Conservation (phyloP, 331 rosid species). For the Telfairia occidentalis region DNA sequence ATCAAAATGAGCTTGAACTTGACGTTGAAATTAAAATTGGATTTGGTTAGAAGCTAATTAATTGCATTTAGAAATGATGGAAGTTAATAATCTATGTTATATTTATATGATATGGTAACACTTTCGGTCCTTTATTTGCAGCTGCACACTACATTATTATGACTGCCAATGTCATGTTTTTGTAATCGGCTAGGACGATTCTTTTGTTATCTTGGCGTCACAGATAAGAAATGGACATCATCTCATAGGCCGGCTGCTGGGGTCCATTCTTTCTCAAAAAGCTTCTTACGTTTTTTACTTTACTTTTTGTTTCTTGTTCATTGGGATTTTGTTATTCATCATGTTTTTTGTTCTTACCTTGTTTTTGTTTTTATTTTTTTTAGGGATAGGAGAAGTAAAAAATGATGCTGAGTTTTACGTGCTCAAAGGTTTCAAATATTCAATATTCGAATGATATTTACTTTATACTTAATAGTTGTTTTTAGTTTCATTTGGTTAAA, state of each 20-base stretch:
- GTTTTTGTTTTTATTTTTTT: neutral
- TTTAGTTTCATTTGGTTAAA: neutral
- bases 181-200: slow-evolving; percentile 9
- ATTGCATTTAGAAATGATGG: slow-evolving; percentile 8
- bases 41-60: slow-evolving; percentile 6
- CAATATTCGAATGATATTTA: neutral
- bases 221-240: slow-evolving; percentile 51
- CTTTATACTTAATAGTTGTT: neutral
- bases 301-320: neutral
- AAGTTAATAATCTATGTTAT: neutral
- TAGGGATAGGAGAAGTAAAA: neutral
- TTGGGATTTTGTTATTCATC: neutral
- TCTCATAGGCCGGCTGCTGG: slow-evolving; percentile 75
- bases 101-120: slow-evolving; percentile 4
- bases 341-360: neutral
- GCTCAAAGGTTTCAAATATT: neutral
- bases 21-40: slow-evolving; percentile 3
- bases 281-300: neutral
- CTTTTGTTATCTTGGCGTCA: slow-evolving; percentile 69
- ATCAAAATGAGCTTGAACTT: slow-evolving; percentile 9
- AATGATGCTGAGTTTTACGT: neutral
- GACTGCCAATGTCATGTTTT: slow-evolving; percentile 18
- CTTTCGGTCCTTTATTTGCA: slow-evolving; percentile 15
- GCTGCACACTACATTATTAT: slow-evolving; percentile 12
- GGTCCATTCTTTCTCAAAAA: slow-evolving; percentile 26